These are phyloP conservation scores for Urtica urens DNA, from an alignment of 306 rosid species.

Conservation along the genomic window DNA sequence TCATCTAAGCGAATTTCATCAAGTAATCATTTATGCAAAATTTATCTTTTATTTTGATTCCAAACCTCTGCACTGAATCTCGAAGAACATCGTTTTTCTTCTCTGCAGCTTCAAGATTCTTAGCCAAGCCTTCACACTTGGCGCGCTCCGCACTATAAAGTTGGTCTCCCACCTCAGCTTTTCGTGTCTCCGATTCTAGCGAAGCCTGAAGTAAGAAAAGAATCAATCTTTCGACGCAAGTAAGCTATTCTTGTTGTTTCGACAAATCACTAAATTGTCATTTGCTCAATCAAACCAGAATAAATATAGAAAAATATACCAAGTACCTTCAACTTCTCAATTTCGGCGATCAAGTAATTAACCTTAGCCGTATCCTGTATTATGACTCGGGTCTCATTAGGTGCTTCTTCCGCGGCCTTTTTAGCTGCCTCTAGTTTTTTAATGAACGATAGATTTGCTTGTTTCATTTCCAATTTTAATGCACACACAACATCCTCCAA, in stretches of 20 bases:
- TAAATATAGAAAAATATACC: neutral
- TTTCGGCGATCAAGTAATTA: slow-evolving; percentile 56
- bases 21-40: neutral
- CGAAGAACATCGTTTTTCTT: slow-evolving; percentile 71
- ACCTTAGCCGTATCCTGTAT: slow-evolving; percentile 80
- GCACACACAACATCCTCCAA: slow-evolving; percentile 57
- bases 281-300: neutral
- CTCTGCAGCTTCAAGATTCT: slow-evolving; percentile 46
- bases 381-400: slow-evolving; percentile 89
- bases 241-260: too few species aligned
- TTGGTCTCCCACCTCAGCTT: slow-evolving; percentile 33
- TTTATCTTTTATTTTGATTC: slow-evolving; percentile 3
- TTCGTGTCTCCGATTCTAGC: slow-evolving; percentile 12
- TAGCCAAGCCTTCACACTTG: neutral
- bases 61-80: slow-evolving; percentile 87
- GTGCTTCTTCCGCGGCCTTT: slow-evolving; percentile 89
- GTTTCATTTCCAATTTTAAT: slow-evolving; percentile 73
- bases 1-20: too few species aligned
- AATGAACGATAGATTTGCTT: slow-evolving; percentile 65
- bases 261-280: too few species aligned
- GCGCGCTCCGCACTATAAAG: slow-evolving; percentile 2
- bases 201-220: slow-evolving; percentile 36
- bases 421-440: slow-evolving; percentile 75
- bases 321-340: slow-evolving; percentile 69
- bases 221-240: slow-evolving; percentile 14